Evolutionary conservation across 2,329 filamentous ascomycete species (phyloP), one percentile per base, ranked within the genome.

Genomic region (Fusarium torulosum): DNA sequence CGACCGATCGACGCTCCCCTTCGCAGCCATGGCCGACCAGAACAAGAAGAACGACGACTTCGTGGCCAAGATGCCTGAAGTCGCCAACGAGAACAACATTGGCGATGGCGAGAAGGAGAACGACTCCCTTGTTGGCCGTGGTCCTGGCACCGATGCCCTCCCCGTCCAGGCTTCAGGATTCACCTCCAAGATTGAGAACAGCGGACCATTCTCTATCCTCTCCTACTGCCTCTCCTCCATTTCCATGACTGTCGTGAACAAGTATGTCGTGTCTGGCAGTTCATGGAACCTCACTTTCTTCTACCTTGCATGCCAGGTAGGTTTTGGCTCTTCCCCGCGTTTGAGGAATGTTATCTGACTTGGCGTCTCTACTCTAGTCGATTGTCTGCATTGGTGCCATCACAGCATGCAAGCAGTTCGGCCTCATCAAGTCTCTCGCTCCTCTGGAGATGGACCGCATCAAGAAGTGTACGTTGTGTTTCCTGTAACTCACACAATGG

Each of bases 211-310:
- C 49, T 94, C 95, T 21, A 92, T 99, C 72, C 78, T 97, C 68
- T 88, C 92, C 53, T 99, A 99, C 85, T 99, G 96, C 80, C 84
- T 91, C 74, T 92, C 95, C 53, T 97, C 94, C 19, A 99, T 99
- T 76, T 87, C 95, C 79, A 99, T 99, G 96, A 99, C 96, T 8
- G 92, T 97, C n/a, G 96, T 96, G 79, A 99, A 99, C 84, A 99
- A 99, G 86, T 99, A 96, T 79, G 94, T 97, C 67, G 88, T 99
- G 41, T 97, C 93, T 15, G 96, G 96, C 62, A 86, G 87, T 51
- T 88, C 90, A 71, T 99, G 96, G 88, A 99, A 98, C 81, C 82
- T 99, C 74, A 97, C 96, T 81, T 97, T 98, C 80, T 93, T 99
- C 81, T 91, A 97, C 74, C 88, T 99, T 58, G 91, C 89, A 61